Base-by-base conservation (phyloP, 768 basidiomycete species). In the Pulveroboletus sp. region DNA sequence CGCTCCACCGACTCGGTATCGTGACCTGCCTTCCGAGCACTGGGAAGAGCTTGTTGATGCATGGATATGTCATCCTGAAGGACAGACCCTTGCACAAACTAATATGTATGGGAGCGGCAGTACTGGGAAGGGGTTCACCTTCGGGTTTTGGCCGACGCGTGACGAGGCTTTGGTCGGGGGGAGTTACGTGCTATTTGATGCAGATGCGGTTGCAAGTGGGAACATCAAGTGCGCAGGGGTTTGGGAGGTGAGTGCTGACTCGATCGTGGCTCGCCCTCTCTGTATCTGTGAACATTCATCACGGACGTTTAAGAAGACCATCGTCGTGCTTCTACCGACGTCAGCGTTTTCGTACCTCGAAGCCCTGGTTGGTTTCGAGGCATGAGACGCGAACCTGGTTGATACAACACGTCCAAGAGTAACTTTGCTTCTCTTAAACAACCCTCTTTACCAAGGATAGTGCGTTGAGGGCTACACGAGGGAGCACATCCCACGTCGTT, bases 11-110 rank as follows among this genome's bases (percentile, higher is more conserved):
- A 64, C 81, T 17, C 71, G 68, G 39, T 98, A 89, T 67, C 80
- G 84, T 35, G 93, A 96, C 63, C 73, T 98, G 11, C 95, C 95
- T 3, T 93, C 90, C 5, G 94, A 97, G 63, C 87, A 98, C 60
- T 98, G 95, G 95, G 86, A 92, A 55, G 95, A 98, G 66, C 82
- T 98, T 14, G 82, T 98, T 17, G 95, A 97, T 55, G 87, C 93
- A 7, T 98, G 95, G 95, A 93, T 98, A 88, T 98, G 95, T 60
- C 95, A 97, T 67, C 68, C 83, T 8, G 93, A 96, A 61, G 64
- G 55, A 31, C 93, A 95, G 71, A 83, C 80, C 38, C 72, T 97
- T 43, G 69, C 79, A 44, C 74, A 79, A 53, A 77, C 78, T 55
- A 73, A 76, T 2, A 55, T 73, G 70, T 43, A 52, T 12, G 44